Conservation (phyloP, 2,329 filamentous ascomycete species). For the Alternaria longipes region DNA sequence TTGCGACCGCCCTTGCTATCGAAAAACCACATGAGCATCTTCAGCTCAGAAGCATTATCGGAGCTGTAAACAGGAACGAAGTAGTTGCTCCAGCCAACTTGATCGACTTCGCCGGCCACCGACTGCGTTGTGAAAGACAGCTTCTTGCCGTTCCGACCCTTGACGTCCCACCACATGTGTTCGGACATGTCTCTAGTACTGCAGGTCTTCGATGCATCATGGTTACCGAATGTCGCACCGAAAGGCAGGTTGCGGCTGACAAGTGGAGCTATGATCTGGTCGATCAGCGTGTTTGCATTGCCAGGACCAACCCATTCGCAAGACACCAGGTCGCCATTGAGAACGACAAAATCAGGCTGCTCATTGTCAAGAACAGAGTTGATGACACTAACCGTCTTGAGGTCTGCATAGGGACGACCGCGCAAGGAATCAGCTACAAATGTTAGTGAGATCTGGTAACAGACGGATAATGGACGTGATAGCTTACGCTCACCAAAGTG, state of each 20-base stretch:
- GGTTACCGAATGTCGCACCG: slow-evolving; percentile 77
- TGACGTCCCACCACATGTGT: slow-evolving; percentile 51
- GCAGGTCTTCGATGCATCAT: slow-evolving; percentile 59
- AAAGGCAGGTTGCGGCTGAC: slow-evolving; percentile 65
- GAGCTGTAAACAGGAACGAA: slow-evolving; percentile 61
- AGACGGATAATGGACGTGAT: slow-evolving; percentile 26
- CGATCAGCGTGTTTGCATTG: slow-evolving; percentile 30
- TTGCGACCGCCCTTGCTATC: slow-evolving; percentile 56
- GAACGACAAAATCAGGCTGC: slow-evolving; percentile 66
- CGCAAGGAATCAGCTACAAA: slow-evolving; percentile 18
- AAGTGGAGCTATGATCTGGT: slow-evolving; percentile 54
- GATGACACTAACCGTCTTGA: slow-evolving; percentile 66
- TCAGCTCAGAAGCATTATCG: slow-evolving; percentile 45
- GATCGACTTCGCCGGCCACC: slow-evolving; percentile 50
- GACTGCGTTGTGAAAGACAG: slow-evolving; percentile 55
- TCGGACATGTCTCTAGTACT: slow-evolving; percentile 34
- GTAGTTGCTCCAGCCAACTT: slow-evolving; percentile 60
- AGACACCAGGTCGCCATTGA: slow-evolving; percentile 77
- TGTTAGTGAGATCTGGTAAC: slow-evolving; percentile 7
- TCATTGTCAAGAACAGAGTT: slow-evolving; percentile 67
- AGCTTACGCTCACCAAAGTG: slow-evolving; percentile 74
- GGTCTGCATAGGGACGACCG: slow-evolving; percentile 59
- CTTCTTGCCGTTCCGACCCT: slow-evolving; percentile 59
- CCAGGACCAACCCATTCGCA: slow-evolving; percentile 60
- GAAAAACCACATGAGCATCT: slow-evolving; percentile 75